Base-by-base conservation (phyloP, 1,139 yeast genomes). In the Pichia sp. region DNA sequence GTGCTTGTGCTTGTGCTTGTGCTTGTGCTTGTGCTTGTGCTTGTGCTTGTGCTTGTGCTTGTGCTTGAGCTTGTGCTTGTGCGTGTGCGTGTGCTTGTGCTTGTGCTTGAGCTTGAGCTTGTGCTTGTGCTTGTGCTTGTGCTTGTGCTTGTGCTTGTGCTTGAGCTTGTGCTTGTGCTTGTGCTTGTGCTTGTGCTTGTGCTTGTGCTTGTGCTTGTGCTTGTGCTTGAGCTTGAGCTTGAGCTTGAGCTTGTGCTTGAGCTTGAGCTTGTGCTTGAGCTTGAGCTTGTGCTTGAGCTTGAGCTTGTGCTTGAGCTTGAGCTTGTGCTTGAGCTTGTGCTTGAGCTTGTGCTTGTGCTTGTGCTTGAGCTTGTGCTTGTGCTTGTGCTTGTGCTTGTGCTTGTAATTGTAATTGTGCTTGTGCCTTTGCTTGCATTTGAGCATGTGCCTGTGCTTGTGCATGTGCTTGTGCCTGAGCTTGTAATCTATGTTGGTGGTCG, bases 351-450 rank as follows among this genome's bases (percentile, higher is more conserved):
- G 51, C 46, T 29, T 54, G 59, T 30, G 52, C 49, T 47, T 51
- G 58, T 5, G 55, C 53, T 39, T 53, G 56, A 19, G 55, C 44
- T 56, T 63, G 50, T 54, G 62, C 46, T 53, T 61, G 42, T 47
- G 57, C 46, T 47, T 60, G 63, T 45, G 58, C 62, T 45, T 58
- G 63, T 3, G 60, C 62, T 33, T 56, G 65, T 45, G 53, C 33
- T 41, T 51, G 51, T 10, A 34, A 28, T 31, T 51, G 54, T 3
- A 47, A 45, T 4, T 51, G 54, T 11, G 47, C 44, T 42, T 41
- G 72, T 64, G 19, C 67, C 63, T 22, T 60, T 18, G 51, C 50
- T 46, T 53, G 58, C 2, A 56, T 53, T 43, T 53, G 56, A 19
- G 54, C 42, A 56, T 63, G 52, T 52, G 63, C 47, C 51, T 60